Base-by-base conservation (phyloP, 306 rosid species). In the Notholithocarpus densiflorus region DNA sequence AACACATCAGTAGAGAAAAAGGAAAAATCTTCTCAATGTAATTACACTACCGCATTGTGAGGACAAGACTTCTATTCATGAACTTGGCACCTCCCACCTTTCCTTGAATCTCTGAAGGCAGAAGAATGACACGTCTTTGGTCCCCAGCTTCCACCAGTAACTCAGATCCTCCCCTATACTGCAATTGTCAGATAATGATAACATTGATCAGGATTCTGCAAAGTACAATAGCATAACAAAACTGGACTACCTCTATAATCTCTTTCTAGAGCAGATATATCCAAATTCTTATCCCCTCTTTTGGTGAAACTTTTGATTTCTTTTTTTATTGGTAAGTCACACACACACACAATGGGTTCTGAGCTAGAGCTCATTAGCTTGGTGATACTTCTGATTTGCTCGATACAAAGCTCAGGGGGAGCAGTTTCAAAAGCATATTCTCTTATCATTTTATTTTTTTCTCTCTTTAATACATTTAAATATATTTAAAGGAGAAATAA, bases 71-170 rank as follows among this genome's bases (percentile, higher is more conserved):
- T 84, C 98, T 87, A 61, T 92, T 91, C 51, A 15, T 74, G 79
- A 95, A 95, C 90, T 92, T 95, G 83, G 98, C 98, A 75, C 92
- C 98, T 11, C 87, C 97, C 81, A 95, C 98, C 86, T 92, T 92
- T 73, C 98, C 98, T 87, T 92, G 98, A 76, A 92, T 89, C 80
- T 75, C 75, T 24, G 84, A 79, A 68, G 98, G 98, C 92, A 95
- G 78, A 72, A 75, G 79, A 80, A 95, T 95, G 76, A 84, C 96
- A 3, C 98, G 98, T 71, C 98, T 92, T 84, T 95, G 98, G 81
- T 95, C 98, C 8, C 98, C 98, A 2, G 98, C 98, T 90, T 95
- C 98, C 75, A 95, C 97, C 85, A 95, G 80, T 45, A 95, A 85
- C 88, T 95, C 98, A 14, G 96, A 90, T 79, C 98, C 96, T 86